Evolutionary conservation across 108 stramenopile species (phyloP).

Genomic region (Ochromonas danica): DNA sequence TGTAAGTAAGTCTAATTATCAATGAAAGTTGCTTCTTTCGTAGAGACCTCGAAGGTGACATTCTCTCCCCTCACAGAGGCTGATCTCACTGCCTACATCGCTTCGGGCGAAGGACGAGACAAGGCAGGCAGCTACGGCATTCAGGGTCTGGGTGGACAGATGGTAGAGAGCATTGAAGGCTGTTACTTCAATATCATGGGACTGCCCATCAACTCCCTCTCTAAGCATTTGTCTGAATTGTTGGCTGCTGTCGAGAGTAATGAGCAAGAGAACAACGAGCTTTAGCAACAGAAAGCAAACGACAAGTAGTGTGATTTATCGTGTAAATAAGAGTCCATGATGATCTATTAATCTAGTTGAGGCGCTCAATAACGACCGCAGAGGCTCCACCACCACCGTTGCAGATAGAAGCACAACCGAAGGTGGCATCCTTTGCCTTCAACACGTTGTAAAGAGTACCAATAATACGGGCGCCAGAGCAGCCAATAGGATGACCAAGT

Average conservation of each 20-base stretch:
- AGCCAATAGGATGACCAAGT: conserved; percentile 92
- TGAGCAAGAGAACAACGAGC: no score
- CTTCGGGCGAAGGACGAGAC: conserved; percentile 86
- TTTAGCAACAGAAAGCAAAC: no score
- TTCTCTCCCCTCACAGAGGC: conserved; percentile 66
- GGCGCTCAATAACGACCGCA: conserved; percentile 86
- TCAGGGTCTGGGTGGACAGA: conserved; percentile 78
- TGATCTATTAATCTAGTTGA: no score
- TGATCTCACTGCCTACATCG: conserved; percentile 75
- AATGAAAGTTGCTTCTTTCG: conserved; percentile 62
- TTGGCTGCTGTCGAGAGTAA: no score
- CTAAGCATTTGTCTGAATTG: no score
- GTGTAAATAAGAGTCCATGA: no score
- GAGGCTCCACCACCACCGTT: conserved; percentile 97
- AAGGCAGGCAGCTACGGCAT: conserved; percentile 94
- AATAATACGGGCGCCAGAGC: conserved; percentile 86
- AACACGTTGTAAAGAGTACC: conserved; percentile 78
- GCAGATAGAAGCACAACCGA: conserved; percentile 93
- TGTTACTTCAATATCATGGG: conserved; percentile 91
- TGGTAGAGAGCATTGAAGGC: conserved; percentile 70
- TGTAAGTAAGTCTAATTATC: no score
- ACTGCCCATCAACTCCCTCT: conserved; percentile 71
- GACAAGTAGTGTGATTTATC: no score
- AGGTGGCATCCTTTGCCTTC: conserved; percentile 72
- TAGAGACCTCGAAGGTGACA: conserved; percentile 71